Conservation (phyloP, 2,329 filamentous ascomycete species). For the Fusarium sp. region DNA sequence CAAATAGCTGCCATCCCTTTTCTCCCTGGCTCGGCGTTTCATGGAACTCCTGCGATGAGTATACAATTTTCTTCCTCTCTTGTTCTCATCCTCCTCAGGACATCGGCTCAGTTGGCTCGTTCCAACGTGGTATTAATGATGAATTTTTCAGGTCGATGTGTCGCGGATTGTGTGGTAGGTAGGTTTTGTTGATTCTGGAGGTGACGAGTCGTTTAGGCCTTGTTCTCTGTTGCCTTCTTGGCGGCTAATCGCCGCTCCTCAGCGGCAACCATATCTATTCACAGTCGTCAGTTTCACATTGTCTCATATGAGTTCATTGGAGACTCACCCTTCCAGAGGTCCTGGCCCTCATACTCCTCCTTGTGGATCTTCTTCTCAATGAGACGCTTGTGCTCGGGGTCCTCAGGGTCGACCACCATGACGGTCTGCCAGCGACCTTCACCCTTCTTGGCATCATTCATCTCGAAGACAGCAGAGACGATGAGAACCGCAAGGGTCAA, state of each 20-base stretch:
- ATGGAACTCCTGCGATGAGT: constrained; percentile 13
- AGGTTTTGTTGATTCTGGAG: background rate
- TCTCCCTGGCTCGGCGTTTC: constrained; percentile 1
- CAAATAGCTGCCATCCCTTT: background rate
- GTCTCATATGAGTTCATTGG: background rate
- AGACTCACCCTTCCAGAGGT: constrained; percentile 87
- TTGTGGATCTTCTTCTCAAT: constrained; percentile 92
- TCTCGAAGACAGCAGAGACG: constrained; percentile 86
- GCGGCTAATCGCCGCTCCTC: constrained; percentile 75
- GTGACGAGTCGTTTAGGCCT: constrained; percentile 31
- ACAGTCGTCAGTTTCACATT: constrained; percentile 21
- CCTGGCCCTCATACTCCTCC: constrained; percentile 89
- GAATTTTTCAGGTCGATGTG: constrained; percentile 12
- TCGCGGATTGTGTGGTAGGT: background rate
- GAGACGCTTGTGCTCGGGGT: constrained; percentile 85
- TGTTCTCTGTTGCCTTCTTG: constrained; percentile 53
- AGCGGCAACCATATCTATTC: constrained; percentile 83
- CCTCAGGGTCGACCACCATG: constrained; percentile 83
- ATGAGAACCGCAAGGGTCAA: constrained; percentile 88
- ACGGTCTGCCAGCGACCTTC: constrained; percentile 88
- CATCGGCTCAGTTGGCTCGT: constrained; percentile 12
- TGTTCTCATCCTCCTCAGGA: background rate
- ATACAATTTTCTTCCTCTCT: constrained; percentile 15
- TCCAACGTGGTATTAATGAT: constrained; percentile 29
- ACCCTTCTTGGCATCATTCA: constrained; percentile 81